These are phyloP conservation scores for Nannizzia gypsea DNA, from an alignment of 2,329 filamentous ascomycete genomes.

Conservation along the genomic window DNA sequence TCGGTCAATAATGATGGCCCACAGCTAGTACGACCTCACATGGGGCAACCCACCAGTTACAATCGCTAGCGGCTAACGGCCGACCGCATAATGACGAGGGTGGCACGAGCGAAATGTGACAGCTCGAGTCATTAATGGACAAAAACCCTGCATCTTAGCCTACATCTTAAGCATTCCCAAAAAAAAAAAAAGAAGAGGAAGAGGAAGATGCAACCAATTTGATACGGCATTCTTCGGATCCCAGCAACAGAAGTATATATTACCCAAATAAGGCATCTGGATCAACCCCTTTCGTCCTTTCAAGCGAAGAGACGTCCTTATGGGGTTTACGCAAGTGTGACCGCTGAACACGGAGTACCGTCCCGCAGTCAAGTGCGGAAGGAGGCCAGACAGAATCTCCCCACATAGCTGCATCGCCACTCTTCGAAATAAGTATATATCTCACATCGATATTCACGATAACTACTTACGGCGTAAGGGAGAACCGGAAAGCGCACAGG, in stretches of 20 bases:
- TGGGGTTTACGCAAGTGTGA: slow-evolving; percentile 2
- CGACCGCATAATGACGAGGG: slow-evolving; percentile 4
- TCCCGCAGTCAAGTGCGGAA: background rate
- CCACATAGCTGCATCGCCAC: background rate
- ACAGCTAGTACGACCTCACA: background rate
- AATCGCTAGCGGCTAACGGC: slow-evolving; percentile 4
- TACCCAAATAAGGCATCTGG: slow-evolving; percentile 3
- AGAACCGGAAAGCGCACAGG: background rate
- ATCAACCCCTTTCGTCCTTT: background rate
- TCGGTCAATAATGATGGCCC: slow-evolving; percentile 4
- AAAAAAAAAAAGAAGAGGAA: background rate
- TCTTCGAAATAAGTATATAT: background rate
- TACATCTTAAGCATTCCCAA: background rate
- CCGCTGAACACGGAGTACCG: background rate
- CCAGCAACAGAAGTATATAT: background rate
- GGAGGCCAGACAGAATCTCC: background rate
- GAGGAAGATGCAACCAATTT: background rate
- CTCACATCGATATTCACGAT: background rate
- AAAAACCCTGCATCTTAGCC: slow-evolving; percentile 2
- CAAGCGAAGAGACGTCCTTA: background rate
- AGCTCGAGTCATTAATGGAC: slow-evolving; percentile 1
- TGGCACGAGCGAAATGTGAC: slow-evolving; percentile 4
- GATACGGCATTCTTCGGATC: slow-evolving; percentile 1
- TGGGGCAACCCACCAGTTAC: background rate
- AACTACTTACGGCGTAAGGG: background rate